Percentiles rank a stretch among this genome's conserved stretches.
These are phyloP conservation scores for Cadophora malorum DNA, from an alignment of 2,329 filamentous ascomycete genomes.

Conservation along the genomic window DNA sequence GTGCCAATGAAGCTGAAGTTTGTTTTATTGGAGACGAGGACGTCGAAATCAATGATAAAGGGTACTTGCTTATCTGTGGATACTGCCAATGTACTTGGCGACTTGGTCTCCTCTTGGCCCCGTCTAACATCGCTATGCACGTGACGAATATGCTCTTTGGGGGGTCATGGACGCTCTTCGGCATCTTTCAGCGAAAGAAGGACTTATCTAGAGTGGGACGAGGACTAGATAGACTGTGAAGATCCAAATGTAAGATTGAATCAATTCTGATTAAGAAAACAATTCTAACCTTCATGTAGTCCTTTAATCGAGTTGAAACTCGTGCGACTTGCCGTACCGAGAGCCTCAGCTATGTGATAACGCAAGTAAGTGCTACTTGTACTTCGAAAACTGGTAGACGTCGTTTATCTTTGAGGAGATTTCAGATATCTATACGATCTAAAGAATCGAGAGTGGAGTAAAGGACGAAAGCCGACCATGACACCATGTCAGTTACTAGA, in stretches of 20 bases:
- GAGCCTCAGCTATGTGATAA: too few species aligned
- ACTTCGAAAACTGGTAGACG: too few species aligned
- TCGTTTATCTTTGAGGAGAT: too few species aligned
- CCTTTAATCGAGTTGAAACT: too few species aligned
- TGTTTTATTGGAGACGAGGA: constrained; percentile 7
- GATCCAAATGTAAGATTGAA: not conserved
- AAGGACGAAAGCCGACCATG: too few species aligned
- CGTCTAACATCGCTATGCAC: not conserved
- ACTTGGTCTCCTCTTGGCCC: not conserved
- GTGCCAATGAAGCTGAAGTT: constrained; percentile 7
- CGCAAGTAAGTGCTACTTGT: too few species aligned
- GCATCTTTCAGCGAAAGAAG: not conserved
- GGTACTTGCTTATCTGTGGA: constrained; percentile 14
- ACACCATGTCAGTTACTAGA: too few species aligned
- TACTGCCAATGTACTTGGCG: constrained; percentile 19
- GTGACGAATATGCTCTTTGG: constrained; percentile 12
- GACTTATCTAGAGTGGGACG: not conserved
- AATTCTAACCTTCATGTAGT: too few species aligned
- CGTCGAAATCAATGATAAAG: constrained; percentile 8
- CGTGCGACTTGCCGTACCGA: too few species aligned
- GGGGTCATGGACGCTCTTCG: not conserved
- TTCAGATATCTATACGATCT: too few species aligned
- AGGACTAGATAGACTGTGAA: not conserved
- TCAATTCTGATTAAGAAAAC: not conserved
- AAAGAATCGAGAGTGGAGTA: too few species aligned